A percentile compares a stretch with the other conserved stretches of the same genome.
These are phyloP conservation scores for Hondaea fermentalgiana DNA, from an alignment of 108 stramenopile species.

Conservation along the genomic window DNA sequence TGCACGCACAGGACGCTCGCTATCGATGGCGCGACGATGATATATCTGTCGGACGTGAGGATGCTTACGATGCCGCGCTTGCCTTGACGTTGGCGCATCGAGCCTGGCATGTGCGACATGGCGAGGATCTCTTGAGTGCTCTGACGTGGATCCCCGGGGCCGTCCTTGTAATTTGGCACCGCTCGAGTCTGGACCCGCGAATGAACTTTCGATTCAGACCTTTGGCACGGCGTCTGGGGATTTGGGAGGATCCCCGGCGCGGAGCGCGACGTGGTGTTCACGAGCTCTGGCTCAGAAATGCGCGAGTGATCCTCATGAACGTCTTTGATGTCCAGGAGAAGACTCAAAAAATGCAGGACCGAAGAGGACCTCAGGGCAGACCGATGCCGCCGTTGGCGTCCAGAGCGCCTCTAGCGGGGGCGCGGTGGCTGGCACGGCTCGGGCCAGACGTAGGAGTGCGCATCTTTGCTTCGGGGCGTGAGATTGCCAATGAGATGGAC, in stretches of 20 bases:
- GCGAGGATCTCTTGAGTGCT: not conserved
- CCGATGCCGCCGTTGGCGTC: not conserved
- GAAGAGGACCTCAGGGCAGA: not conserved
- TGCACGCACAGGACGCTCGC: not conserved
- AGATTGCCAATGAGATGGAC: conserved; percentile 10
- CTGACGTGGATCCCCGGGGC: not conserved
- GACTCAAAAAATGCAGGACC: not conserved
- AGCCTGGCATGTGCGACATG: not conserved
- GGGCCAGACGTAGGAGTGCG: not conserved
- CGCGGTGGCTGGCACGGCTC: not conserved
- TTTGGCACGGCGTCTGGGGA: not conserved
- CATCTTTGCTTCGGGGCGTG: not conserved
- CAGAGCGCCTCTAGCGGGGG: not conserved
- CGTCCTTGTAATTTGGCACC: not conserved
- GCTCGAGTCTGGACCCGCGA: not conserved
- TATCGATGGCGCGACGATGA: not conserved
- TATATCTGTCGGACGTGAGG: not conserved
- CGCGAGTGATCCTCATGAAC: not conserved
- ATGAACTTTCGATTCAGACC: not conserved
- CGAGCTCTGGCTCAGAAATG: not conserved
- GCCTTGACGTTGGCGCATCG: not conserved
- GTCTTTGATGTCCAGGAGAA: not conserved
- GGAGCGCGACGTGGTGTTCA: not conserved
- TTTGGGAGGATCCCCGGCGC: not conserved
- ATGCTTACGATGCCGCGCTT: not conserved